A percentile compares a stretch with the other conserved stretches of the same genome.
Conservation (phyloP, 192 early-diverging fungal genomes). For the Backusella tarrabulga region DNA sequence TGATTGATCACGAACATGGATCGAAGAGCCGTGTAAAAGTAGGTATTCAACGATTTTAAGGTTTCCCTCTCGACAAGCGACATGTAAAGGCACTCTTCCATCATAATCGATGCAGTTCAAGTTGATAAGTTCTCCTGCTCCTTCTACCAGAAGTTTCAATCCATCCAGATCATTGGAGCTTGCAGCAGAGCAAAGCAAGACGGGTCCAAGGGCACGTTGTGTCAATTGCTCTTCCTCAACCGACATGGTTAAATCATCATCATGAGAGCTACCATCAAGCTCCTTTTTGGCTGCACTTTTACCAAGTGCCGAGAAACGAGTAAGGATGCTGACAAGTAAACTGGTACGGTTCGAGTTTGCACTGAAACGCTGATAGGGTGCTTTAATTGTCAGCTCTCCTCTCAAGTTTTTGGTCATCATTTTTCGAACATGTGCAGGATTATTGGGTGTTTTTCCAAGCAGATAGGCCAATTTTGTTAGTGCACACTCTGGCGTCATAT, state of each 20-base stretch:
- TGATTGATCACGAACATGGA: constrained; percentile 84
- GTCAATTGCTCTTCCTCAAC: constrained; percentile 62
- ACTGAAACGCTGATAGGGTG: constrained; percentile 63
- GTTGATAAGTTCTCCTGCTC: constrained; percentile 52
- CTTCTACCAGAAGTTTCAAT: constrained; percentile 60
- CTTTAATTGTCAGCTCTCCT: constrained; percentile 86
- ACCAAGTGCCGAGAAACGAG: constrained; percentile 35
- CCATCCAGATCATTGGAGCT: constrained; percentile 84
- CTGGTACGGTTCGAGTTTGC: constrained; percentile 58
- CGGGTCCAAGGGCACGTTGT: constrained; percentile 77
- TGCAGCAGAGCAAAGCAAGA: constrained; percentile 84
- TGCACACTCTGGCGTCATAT: constrained; percentile 96
- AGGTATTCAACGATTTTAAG: constrained; percentile 72
- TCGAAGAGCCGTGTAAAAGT: constrained; percentile 80
- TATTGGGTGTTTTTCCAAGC: constrained; percentile 57
- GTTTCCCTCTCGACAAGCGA: constrained; percentile 79
- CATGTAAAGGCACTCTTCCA: constrained; percentile 82
- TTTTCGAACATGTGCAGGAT: constrained; percentile 59
- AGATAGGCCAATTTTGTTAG: constrained; percentile 95
- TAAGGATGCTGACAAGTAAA: constrained; percentile 46
- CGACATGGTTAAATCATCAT: constrained; percentile 15
- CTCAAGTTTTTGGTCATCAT: constrained; percentile 84
- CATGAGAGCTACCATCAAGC: background rate
- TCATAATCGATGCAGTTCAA: constrained; percentile 81
- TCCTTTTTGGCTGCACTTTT: constrained; percentile 13